phyloP scores from a whole-genome alignment of 805 yeast genomes.

The Wickerhamomyces pijperi region DNA sequence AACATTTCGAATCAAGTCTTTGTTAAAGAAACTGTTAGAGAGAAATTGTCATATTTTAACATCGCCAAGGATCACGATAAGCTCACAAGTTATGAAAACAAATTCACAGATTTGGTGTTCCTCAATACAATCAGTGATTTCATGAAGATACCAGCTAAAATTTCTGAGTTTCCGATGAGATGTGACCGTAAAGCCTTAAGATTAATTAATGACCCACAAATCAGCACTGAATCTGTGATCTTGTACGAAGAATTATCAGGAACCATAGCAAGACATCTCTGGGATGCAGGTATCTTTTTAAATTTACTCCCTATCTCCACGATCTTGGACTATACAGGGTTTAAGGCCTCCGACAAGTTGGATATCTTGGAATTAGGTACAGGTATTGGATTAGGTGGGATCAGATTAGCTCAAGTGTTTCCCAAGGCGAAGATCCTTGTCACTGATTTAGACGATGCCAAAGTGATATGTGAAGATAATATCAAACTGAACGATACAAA shows the following conservation, averaged over 20 bases:
- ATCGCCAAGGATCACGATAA: not conserved
- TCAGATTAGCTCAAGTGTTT: slow-evolving; percentile 18
- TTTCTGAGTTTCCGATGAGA: slow-evolving; percentile 7
- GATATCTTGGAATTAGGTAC: slow-evolving; percentile 29
- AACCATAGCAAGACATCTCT: slow-evolving; percentile 29
- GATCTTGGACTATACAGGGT: slow-evolving; percentile 5
- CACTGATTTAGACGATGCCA: slow-evolving; percentile 28
- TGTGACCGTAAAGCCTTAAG: slow-evolving; percentile 13
- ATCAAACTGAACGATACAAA: slow-evolving; percentile 11
- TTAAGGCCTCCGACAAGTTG: not conserved
- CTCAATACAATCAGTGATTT: slow-evolving; percentile 10
- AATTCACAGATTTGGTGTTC: slow-evolving; percentile 1
- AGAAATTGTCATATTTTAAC: slow-evolving; percentile 3
- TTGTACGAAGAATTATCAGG: slow-evolving; percentile 27
- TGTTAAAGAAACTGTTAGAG: slow-evolving; percentile 6
- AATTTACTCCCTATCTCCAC: slow-evolving; percentile 5
- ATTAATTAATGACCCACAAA: not conserved
- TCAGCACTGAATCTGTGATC: not conserved
- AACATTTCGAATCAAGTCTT: slow-evolving; percentile 5
- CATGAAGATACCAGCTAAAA: slow-evolving; percentile 7
- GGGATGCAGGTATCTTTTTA: slow-evolving; percentile 28
- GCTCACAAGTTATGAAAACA: not conserved
- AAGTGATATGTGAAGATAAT: slow-evolving; percentile 23
- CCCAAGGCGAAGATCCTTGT: slow-evolving; percentile 14
- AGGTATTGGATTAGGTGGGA: slow-evolving; percentile 30